phyloP scores from a whole-genome alignment of 164 flowering plant genomes.

The Berberis vulgaris region DNA sequence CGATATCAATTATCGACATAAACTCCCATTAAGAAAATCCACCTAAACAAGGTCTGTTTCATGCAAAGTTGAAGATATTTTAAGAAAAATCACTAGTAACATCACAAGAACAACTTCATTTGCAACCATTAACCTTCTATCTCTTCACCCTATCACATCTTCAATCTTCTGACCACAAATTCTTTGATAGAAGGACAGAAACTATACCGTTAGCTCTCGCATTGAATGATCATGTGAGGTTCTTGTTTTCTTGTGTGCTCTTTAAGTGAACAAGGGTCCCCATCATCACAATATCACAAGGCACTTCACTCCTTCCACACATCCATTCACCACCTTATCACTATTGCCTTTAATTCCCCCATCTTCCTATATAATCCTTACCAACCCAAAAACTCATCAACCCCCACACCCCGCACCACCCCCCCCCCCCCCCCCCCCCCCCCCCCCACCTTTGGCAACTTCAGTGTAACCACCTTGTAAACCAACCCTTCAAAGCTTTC shows the following conservation, averaged over 20 bases:
- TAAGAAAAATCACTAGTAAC: background rate
- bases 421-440: too few relatives aligned
- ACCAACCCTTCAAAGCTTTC: background rate
- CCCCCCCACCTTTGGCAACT: background rate
- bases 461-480: background rate
- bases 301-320: background rate
- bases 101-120: background rate
- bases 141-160: background rate
- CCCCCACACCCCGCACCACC: too few relatives aligned
- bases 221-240: background rate
- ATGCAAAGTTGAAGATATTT: background rate
- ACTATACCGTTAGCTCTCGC: background rate
- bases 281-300: constrained; percentile 1
- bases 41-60: too few relatives aligned
- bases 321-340: background rate
- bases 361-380: background rate
- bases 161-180: background rate
- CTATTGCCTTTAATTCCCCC: background rate
- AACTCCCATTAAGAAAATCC: background rate
- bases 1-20: background rate
- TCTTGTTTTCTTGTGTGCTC: background rate
- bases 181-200: background rate
- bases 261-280: background rate
- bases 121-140: background rate
- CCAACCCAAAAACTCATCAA: constrained; percentile 1